A percentile compares a stretch with the other conserved stretches of the same genome.
Evolutionary conservation across 805 yeast genomes (phyloP).

Genomic region (Suhomyces vadensis): DNA sequence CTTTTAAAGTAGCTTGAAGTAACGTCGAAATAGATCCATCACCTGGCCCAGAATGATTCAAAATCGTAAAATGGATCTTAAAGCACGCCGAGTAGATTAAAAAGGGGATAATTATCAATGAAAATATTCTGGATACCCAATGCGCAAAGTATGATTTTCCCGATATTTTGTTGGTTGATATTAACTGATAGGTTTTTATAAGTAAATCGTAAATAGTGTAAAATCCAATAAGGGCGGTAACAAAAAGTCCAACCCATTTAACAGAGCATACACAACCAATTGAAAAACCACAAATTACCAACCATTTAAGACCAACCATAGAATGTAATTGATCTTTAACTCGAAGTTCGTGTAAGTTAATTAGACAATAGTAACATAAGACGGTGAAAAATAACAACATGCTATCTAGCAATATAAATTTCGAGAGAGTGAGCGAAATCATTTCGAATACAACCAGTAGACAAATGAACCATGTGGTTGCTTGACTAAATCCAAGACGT

Average conservation of each 20-base stretch:
- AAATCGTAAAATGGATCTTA: slow-evolving; percentile 74
- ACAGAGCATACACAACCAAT: slow-evolving; percentile 84
- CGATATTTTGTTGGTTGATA: slow-evolving; percentile 17
- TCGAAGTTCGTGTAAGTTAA: slow-evolving; percentile 52
- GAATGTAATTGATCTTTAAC: slow-evolving; percentile 37
- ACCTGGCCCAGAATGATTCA: slow-evolving; percentile 86
- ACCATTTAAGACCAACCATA: slow-evolving; percentile 51
- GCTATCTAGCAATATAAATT: slow-evolving; percentile 74
- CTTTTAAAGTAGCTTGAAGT: slow-evolving; percentile 82
- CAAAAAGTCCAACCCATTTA: slow-evolving; percentile 81
- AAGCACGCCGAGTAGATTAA: slow-evolving; percentile 69
- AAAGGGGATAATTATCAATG: slow-evolving; percentile 72
- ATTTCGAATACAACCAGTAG: slow-evolving; percentile 67
- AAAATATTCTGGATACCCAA: slow-evolving; percentile 68
- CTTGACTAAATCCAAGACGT: slow-evolving; percentile 27
- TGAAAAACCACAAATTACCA: slow-evolving; percentile 60
- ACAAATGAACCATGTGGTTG: slow-evolving; percentile 59
- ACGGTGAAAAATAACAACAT: slow-evolving; percentile 76
- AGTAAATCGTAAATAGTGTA: slow-evolving; percentile 57
- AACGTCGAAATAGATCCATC: slow-evolving; percentile 88
- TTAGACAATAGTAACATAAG: slow-evolving; percentile 34
- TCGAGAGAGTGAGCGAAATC: slow-evolving; percentile 67
- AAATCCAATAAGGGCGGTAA: slow-evolving; percentile 60
- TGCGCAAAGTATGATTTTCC: slow-evolving; percentile 49
- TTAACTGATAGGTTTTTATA: slow-evolving; percentile 42